Conservation (phyloP, 1,284 basidiomycete species). For the Singerocomus inundabilis region DNA sequence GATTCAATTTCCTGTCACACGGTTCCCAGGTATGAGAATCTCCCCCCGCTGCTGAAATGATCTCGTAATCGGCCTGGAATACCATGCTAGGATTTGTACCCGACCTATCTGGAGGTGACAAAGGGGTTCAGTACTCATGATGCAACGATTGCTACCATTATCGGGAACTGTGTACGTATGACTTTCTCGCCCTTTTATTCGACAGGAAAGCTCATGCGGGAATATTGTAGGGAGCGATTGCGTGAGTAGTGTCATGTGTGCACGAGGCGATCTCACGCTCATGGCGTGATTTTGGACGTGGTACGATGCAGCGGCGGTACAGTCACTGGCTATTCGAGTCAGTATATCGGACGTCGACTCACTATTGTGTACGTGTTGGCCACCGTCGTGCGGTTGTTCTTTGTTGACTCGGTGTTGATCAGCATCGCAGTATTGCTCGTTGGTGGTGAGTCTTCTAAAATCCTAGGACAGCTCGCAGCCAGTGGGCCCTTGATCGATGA, state of each 20-base stretch:
- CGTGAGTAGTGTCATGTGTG: slow-evolving; percentile 37
- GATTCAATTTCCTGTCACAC: slow-evolving; percentile 93
- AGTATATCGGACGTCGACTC: slow-evolving; percentile 85
- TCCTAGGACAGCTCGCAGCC: neutral
- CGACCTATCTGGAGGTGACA: slow-evolving; percentile 69
- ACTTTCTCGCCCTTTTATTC: neutral
- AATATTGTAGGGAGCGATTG: slow-evolving; percentile 66
- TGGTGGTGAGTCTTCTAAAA: slow-evolving; percentile 33
- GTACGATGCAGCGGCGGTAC: slow-evolving; percentile 76
- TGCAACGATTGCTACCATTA: slow-evolving; percentile 86
- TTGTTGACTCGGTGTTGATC: neutral
- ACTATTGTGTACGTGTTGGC: slow-evolving; percentile 66
- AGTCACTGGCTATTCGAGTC: slow-evolving; percentile 76
- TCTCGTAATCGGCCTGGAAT: neutral
- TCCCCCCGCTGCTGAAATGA: neutral
- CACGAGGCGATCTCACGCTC: neutral
- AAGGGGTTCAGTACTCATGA: slow-evolving; percentile 59
- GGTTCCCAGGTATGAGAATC: slow-evolving; percentile 61
- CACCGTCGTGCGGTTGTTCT: neutral
- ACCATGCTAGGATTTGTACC: slow-evolving; percentile 69
- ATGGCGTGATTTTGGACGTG: slow-evolving; percentile 15
- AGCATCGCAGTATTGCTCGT: slow-evolving; percentile 58
- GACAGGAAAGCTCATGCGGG: slow-evolving; percentile 1
- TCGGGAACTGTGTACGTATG: slow-evolving; percentile 74
- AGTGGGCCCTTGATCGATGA: neutral